These are phyloP conservation scores for Alternaria brassicae DNA, from an alignment of 2,329 filamentous ascomycete genomes.

Conservation along the genomic window DNA sequence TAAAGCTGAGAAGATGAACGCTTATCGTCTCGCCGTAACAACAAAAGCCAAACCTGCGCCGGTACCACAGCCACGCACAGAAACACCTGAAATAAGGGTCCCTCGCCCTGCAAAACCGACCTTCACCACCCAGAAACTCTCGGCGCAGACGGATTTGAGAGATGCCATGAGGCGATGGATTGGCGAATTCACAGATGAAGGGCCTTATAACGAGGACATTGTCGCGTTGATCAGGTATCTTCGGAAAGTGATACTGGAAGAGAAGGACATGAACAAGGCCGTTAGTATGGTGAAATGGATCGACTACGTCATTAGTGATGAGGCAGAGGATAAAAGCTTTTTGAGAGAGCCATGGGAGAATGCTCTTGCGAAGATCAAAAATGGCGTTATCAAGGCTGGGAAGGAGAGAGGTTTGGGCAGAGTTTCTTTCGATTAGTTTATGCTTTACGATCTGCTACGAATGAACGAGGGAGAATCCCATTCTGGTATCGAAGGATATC, in stretches of 20 bases:
- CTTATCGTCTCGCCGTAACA: conserved; percentile 40
- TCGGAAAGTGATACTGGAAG: conserved; percentile 72
- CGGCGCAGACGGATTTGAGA: conserved; percentile 68
- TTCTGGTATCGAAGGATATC: too few species aligned
- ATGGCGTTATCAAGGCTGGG: conserved; percentile 3
- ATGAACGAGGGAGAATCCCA: neutral
- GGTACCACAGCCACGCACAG: conserved; percentile 28
- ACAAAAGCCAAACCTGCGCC: conserved; percentile 27
- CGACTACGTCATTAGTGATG: conserved; percentile 49
- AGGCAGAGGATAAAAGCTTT: neutral
- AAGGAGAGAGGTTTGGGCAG: conserved; percentile 9
- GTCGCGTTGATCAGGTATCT: conserved; percentile 77
- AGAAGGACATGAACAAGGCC: conserved; percentile 79
- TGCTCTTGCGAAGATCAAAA: conserved; percentile 1
- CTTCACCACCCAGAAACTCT: conserved; percentile 67
- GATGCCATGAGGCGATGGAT: conserved; percentile 80
- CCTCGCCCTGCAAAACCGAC: conserved; percentile 62
- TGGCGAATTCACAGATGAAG: conserved; percentile 71
- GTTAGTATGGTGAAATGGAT: conserved; percentile 73
- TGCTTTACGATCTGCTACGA: conserved; percentile 1
- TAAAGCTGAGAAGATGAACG: conserved; percentile 44
- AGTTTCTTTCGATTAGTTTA: conserved; percentile 14
- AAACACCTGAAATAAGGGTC: conserved; percentile 49
- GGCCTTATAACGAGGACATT: conserved; percentile 81
- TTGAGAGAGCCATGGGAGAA: neutral